These are phyloP conservation scores for Solioccasus polychromus DNA, from an alignment of 768 basidiomycete species.

Conservation along the genomic window DNA sequence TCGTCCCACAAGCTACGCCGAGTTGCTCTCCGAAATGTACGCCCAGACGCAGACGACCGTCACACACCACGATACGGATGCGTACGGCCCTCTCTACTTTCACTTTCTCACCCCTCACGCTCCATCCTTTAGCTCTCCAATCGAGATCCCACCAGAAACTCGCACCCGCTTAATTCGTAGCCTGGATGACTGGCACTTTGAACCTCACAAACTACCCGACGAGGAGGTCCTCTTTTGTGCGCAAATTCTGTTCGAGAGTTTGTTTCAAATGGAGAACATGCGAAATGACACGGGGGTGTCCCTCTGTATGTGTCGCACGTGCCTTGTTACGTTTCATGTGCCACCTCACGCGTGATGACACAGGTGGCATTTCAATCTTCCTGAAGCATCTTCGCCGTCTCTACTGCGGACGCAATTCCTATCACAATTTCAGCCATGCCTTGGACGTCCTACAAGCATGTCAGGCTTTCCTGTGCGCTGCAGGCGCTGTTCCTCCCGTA, in stretches of 20 bases:
- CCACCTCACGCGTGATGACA: constrained; percentile 16
- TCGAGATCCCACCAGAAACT: constrained; percentile 45
- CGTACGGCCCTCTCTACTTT: constrained; percentile 13
- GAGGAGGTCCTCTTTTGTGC: constrained; percentile 82
- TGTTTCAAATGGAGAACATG: constrained; percentile 80
- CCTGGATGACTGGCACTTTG: constrained; percentile 85
- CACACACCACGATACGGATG: constrained; percentile 41
- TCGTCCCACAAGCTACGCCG: constrained; percentile 58
- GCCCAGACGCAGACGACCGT: constrained; percentile 74
- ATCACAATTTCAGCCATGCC: constrained; percentile 98
- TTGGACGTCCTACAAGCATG: constrained; percentile 94
- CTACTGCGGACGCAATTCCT: constrained; percentile 88
- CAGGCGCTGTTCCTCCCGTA: constrained; percentile 79
- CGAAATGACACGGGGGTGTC: constrained; percentile 53
- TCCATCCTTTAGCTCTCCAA: constrained; percentile 39
- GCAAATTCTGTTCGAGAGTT: constrained; percentile 80
- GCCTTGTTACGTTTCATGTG: constrained; percentile 18
- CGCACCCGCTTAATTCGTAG: constrained; percentile 62
- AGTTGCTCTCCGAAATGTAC: constrained; percentile 82
- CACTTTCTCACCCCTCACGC: constrained; percentile 9
- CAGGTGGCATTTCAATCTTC: constrained; percentile 75
- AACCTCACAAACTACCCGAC: constrained; percentile 79
- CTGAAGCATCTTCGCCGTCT: constrained; percentile 87
- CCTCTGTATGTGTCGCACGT: constrained; percentile 46
- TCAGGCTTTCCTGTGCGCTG: constrained; percentile 77